Percentiles rank a stretch among this genome's conserved stretches.
Evolutionary conservation across 768 basidiomycete species (phyloP).

Genomic region (Lactarius quietus): DNA sequence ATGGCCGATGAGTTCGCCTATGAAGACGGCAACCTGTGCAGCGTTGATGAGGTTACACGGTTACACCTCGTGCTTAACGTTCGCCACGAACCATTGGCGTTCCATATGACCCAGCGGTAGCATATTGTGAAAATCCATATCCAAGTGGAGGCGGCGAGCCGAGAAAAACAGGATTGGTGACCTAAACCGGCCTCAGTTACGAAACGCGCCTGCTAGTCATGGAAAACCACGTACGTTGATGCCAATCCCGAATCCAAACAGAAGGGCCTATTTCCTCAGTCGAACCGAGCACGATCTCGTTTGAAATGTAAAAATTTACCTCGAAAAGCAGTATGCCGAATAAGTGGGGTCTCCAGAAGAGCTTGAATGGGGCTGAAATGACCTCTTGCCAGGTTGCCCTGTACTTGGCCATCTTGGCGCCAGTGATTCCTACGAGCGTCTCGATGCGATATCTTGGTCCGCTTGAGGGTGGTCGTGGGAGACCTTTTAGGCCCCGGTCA

Average conservation of each 20-base stretch:
- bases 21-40: slow-evolving; percentile 42
- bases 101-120: slow-evolving; percentile 51
- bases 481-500: slow-evolving; percentile 47
- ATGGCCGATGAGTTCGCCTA: slow-evolving; percentile 51
- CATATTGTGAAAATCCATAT: slow-evolving; percentile 48
- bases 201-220: neutral
- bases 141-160: slow-evolving; percentile 52
- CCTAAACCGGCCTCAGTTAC: slow-evolving; percentile 34
- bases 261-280: slow-evolving; percentile 39
- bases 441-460: slow-evolving; percentile 52
- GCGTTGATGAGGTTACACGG: neutral
- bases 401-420: slow-evolving; percentile 53
- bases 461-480: slow-evolving; percentile 27
- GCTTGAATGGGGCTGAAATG: slow-evolving; percentile 43
- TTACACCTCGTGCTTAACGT: neutral
- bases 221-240: slow-evolving; percentile 45
- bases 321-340: slow-evolving; percentile 44
- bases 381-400: slow-evolving; percentile 48
- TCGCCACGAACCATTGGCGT: slow-evolving; percentile 49
- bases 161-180: slow-evolving; percentile 64
- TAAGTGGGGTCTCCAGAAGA: slow-evolving; percentile 63
- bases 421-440: slow-evolving; percentile 62
- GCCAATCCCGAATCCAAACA: slow-evolving; percentile 65
- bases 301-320: slow-evolving; percentile 29
- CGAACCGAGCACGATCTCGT: neutral